phyloP scores from a whole-genome alignment of 192 early-diverging fungal species.

The Dissophora ornata region DNA sequence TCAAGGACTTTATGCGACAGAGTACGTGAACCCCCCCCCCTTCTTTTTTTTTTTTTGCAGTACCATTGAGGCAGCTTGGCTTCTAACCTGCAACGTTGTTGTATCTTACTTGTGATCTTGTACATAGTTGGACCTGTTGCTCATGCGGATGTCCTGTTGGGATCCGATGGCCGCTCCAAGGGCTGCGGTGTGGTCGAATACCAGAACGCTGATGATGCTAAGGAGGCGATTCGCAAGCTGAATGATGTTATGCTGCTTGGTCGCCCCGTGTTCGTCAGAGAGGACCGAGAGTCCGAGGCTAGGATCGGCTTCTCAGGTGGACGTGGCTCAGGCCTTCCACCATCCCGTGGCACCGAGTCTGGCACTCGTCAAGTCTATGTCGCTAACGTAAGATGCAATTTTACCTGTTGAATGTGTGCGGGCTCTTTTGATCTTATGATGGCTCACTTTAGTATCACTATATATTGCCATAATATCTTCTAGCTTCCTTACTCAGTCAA shows the following conservation, averaged over 20 bases:
- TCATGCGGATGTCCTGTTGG: slow-evolving; percentile 77
- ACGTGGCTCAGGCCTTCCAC: slow-evolving; percentile 9
- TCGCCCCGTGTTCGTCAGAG: slow-evolving; percentile 79
- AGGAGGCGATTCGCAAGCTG: slow-evolving; percentile 75
- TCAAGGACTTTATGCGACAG: slow-evolving; percentile 87
- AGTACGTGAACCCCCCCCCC: slow-evolving; percentile 61
- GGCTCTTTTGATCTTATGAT: too few species aligned
- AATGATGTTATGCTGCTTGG: slow-evolving; percentile 77
- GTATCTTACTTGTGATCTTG: background rate
- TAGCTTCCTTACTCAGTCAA: slow-evolving; percentile 82
- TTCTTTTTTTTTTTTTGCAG: background rate
- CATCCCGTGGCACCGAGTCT: slow-evolving; percentile 12
- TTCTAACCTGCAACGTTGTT: background rate
- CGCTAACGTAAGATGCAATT: slow-evolving; percentile 65
- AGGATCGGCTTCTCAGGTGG: slow-evolving; percentile 48
- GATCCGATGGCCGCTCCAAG: slow-evolving; percentile 72
- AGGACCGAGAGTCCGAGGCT: slow-evolving; percentile 75
- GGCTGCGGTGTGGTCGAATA: slow-evolving; percentile 85
- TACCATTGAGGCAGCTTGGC: background rate
- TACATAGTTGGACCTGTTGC: slow-evolving; percentile 77
- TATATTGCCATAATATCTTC: too few species aligned
- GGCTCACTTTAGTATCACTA: too few species aligned
- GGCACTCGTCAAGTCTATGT: slow-evolving; percentile 67
- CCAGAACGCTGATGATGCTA: slow-evolving; percentile 78
- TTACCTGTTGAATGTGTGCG: too few species aligned